phyloP scores from a whole-genome alignment of 2,329 filamentous ascomycete species.

The Pseudocercospora musae region DNA sequence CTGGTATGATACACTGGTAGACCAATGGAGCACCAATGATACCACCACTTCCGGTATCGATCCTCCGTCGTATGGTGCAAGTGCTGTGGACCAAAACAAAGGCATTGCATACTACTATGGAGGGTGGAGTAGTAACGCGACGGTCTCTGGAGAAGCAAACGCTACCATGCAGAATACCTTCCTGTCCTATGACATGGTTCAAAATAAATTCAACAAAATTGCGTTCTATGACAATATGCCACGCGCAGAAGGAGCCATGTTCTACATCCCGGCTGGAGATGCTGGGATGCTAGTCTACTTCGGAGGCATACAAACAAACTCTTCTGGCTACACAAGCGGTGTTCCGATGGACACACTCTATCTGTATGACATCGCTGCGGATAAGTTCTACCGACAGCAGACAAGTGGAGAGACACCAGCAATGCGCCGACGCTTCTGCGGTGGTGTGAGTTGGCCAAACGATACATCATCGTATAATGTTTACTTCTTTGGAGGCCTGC shows the following conservation, averaged over 20 bases:
- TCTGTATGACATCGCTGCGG: slow-evolving; percentile 59
- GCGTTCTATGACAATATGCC: slow-evolving; percentile 47
- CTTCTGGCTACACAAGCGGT: slow-evolving; percentile 40
- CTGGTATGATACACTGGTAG: background rate
- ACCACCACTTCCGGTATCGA: background rate
- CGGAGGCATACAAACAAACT: slow-evolving; percentile 54
- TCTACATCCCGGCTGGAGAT: slow-evolving; percentile 60
- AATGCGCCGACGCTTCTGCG: slow-evolving; percentile 58
- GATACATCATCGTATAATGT: slow-evolving; percentile 64
- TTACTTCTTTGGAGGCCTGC: slow-evolving; percentile 61
- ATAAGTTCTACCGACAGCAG: slow-evolving; percentile 59
- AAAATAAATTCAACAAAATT: slow-evolving; percentile 51
- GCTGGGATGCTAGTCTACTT: slow-evolving; percentile 60
- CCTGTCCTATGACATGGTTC: slow-evolving; percentile 56
- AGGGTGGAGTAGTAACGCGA: slow-evolving; percentile 55
- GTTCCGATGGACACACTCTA: slow-evolving; percentile 43
- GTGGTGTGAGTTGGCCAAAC: slow-evolving; percentile 57
- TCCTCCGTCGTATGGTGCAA: slow-evolving; percentile 52
- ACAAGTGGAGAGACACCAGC: slow-evolving; percentile 54
- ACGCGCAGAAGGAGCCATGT: slow-evolving; percentile 59
- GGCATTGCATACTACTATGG: slow-evolving; percentile 54
- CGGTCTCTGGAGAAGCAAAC: background rate
- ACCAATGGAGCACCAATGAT: background rate
- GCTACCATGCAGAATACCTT: slow-evolving; percentile 50
- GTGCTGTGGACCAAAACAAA: slow-evolving; percentile 48